Evolutionary conservation across 768 basidiomycete species (phyloP).

Genomic region (Pulveroboletus sp.): DNA sequence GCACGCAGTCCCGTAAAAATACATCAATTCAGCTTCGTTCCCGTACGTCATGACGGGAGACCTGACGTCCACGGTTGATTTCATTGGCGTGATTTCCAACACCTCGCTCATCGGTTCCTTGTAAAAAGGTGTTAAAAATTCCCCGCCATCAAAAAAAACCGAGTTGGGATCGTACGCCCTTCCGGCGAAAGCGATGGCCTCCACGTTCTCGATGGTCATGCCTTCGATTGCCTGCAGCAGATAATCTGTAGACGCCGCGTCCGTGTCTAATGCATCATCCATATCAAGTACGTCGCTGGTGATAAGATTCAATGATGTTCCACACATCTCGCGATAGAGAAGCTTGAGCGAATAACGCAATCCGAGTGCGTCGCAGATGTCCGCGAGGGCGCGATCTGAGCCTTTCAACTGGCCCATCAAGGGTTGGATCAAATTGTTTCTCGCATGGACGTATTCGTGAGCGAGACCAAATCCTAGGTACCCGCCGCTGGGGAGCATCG

Average conservation of each 20-base stretch:
- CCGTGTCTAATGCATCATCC: background rate
- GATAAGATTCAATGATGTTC: background rate
- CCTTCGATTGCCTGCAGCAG: background rate
- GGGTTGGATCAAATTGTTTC: background rate
- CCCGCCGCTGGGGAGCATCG: conserved; percentile 1
- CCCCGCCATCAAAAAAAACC: no score
- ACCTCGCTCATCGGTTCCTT: conserved; percentile 9
- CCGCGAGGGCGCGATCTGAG: conserved; percentile 4
- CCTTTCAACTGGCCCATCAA: conserved; percentile 14
- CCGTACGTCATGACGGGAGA: background rate
- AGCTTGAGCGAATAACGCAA: conserved; percentile 1
- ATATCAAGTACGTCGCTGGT: background rate
- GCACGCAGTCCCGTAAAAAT: conserved; percentile 15
- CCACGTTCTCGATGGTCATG: conserved; percentile 1
- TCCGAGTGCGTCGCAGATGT: conserved; percentile 6
- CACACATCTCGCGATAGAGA: background rate
- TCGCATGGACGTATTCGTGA: conserved; percentile 9
- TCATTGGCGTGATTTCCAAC: conserved; percentile 11
- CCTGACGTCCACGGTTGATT: background rate
- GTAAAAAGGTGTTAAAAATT: no score
- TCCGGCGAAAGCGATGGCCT: conserved; percentile 5
- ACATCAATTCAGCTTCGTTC: conserved; percentile 1
- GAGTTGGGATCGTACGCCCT: background rate
- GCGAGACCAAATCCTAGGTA: conserved; percentile 11
- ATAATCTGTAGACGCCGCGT: rapidly evolving